Evolutionary conservation across 306 rosid genomes (phyloP).

Genomic region (Cicer chorassanicum): DNA sequence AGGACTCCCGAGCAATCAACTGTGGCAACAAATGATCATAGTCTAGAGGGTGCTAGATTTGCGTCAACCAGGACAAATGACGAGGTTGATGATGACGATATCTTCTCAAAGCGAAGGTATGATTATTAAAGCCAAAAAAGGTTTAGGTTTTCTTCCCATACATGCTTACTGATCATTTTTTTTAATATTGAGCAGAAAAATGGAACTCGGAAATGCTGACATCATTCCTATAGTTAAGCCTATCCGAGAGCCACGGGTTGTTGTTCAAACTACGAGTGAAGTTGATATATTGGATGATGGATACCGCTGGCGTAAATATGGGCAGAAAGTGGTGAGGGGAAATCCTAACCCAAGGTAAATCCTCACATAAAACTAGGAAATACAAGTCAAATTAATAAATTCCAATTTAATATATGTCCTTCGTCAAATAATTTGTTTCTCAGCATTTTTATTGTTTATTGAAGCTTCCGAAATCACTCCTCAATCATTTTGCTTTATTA

Average conservation of each 20-base stretch:
- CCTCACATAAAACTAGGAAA: conserved; percentile 38
- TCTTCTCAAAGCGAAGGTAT: conserved; percentile 86
- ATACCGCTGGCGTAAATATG: conserved; percentile 99
- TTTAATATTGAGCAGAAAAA: conserved; percentile 65
- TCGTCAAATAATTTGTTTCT: no score
- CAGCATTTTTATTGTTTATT: conserved; percentile 18
- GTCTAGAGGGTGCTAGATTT: conserved; percentile 64
- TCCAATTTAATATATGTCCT: no score
- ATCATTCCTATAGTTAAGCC: conserved; percentile 85
- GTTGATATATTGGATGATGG: conserved; percentile 99
- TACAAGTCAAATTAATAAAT: not conserved
- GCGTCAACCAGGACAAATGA: conserved; percentile 59
- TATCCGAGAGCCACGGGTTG: conserved; percentile 95
- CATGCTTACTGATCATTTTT: conserved; percentile 40
- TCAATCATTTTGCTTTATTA: conserved; percentile 1
- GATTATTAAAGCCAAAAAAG: conserved; percentile 32
- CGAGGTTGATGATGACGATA: conserved; percentile 84
- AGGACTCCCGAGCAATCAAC: conserved; percentile 66
- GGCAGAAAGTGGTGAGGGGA: conserved; percentile 98
- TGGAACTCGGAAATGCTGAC: conserved; percentile 74
- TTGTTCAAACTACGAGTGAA: conserved; percentile 96
- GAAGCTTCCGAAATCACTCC: conserved; percentile 34
- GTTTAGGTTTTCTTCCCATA: conserved; percentile 32
- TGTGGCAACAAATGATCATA: conserved; percentile 59
- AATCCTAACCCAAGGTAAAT: conserved; percentile 97